These are phyloP conservation scores for Zymoseptoria brevis DNA, from an alignment of 2,329 filamentous ascomycete species.

Conservation along the genomic window DNA sequence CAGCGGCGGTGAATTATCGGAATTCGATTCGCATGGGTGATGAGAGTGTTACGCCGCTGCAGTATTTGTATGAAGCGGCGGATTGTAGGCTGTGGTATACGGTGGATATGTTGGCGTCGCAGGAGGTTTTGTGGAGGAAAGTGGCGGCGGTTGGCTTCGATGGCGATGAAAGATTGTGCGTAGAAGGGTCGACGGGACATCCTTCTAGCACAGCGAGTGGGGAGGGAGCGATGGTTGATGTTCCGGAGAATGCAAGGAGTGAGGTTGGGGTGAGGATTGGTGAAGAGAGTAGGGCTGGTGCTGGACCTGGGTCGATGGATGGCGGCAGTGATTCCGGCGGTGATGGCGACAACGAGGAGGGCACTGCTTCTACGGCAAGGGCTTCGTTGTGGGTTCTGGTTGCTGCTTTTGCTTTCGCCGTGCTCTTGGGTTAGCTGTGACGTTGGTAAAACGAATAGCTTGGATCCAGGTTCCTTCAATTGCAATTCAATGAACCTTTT, in stretches of 20 bases:
- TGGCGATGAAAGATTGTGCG: constrained; percentile 16
- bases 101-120: constrained; percentile 28
- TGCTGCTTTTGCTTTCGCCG: neutral
- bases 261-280: neutral
- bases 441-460: too few species aligned
- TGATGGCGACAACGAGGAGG: neutral
- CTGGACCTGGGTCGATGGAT: too few species aligned
- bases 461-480: too few species aligned
- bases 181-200: constrained; percentile 16
- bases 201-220: constrained; percentile 4
- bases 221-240: neutral
- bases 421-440: neutral
- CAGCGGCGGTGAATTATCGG: constrained; percentile 31
- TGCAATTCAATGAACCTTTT: too few species aligned
- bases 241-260: constrained; percentile 2
- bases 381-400: neutral
- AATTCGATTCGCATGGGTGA: constrained; percentile 29
- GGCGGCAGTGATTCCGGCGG: neutral
- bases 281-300: neutral
- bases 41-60: constrained; percentile 28
- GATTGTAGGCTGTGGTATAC: constrained; percentile 37
- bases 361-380: neutral
- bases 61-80: constrained; percentile 36
- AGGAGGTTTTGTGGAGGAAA: constrained; percentile 32
- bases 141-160: constrained; percentile 30